Conservation (phyloP, 371 early-diverging fungal species). For the Rozella allomycis region DNA sequence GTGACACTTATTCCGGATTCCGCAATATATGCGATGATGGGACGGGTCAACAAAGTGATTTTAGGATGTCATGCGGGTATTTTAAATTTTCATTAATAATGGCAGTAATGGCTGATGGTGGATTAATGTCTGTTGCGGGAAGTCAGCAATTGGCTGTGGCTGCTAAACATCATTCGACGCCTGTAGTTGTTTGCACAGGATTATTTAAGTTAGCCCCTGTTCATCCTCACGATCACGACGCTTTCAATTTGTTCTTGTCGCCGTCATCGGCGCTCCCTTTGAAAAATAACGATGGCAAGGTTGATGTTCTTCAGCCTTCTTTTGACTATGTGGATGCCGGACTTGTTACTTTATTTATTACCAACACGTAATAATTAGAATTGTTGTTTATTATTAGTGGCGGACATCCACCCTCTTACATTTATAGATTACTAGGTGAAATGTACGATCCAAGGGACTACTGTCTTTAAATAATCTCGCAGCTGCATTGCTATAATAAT, state of each 20-base stretch:
- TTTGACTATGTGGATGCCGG: conserved; percentile 80
- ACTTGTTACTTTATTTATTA: conserved; percentile 64
- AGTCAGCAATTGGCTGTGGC: conserved; percentile 63
- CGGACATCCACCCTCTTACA: conserved; percentile 46
- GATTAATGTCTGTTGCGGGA: conserved; percentile 59
- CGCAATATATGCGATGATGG: conserved; percentile 87
- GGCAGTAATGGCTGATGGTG: conserved; percentile 70
- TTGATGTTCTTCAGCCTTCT: conserved; percentile 54
- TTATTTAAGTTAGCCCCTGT: conserved; percentile 65
- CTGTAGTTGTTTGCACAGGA: conserved; percentile 63
- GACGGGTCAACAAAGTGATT: conserved; percentile 88
- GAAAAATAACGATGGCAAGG: conserved; percentile 45
- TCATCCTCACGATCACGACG: conserved; percentile 66
- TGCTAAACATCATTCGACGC: conserved; percentile 72
- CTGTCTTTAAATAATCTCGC: background rate
- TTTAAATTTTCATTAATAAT: background rate
- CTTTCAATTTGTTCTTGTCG: conserved; percentile 44
- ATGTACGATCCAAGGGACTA: conserved; percentile 33
- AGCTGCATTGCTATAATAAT: background rate
- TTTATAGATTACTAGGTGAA: conserved; percentile 53
- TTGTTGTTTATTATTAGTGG: conserved; percentile 14
- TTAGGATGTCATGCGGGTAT: conserved; percentile 61
- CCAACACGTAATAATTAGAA: conserved; percentile 42
- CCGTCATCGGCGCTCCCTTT: conserved; percentile 68
- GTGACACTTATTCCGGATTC: conserved; percentile 77